Conservation (phyloP, 176 grass and related monocot genomes). For the Musa itinerans region DNA sequence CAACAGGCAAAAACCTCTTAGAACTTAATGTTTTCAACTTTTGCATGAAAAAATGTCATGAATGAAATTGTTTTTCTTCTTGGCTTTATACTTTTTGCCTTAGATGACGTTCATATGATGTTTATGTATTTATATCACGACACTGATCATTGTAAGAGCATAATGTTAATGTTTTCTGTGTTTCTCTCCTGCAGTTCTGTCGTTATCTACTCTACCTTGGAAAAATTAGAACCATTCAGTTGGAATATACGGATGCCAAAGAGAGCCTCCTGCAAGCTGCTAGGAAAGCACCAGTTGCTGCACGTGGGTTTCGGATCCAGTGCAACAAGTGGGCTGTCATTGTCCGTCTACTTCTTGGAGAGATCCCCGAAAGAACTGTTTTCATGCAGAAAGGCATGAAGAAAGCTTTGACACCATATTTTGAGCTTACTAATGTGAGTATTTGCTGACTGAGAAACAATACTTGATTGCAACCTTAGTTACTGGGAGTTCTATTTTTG, state of each 20-base stretch:
- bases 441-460: not conserved
- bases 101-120: not conserved
- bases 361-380: slow-evolving; percentile 74
- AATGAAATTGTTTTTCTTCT: not conserved
- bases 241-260: slow-evolving; percentile 86
- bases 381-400: slow-evolving; percentile 97
- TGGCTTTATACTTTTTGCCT: not conserved
- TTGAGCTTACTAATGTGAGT: slow-evolving; percentile 83
- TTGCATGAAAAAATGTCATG: not conserved
- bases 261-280: slow-evolving; percentile 86
- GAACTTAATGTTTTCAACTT: not conserved
- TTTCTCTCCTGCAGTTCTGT: slow-evolving; percentile 49
- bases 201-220: slow-evolving; percentile 78
- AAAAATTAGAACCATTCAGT: slow-evolving; percentile 87
- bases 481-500: slow-evolving; percentile 13
- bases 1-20: slow-evolving; percentile 45
- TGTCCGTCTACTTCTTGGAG: slow-evolving; percentile 56
- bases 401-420: slow-evolving; percentile 59
- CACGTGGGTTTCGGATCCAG: slow-evolving; percentile 62
- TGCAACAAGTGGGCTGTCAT: slow-evolving; percentile 85
- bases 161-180: not conserved
- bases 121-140: not conserved
- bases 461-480: not conserved
- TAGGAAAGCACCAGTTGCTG: slow-evolving; percentile 59
- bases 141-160: not conserved